A percentile compares a stretch with the other conserved stretches of the same genome.
Conservation (phyloP, 306 rosid species). For the Cicer bijugum region DNA sequence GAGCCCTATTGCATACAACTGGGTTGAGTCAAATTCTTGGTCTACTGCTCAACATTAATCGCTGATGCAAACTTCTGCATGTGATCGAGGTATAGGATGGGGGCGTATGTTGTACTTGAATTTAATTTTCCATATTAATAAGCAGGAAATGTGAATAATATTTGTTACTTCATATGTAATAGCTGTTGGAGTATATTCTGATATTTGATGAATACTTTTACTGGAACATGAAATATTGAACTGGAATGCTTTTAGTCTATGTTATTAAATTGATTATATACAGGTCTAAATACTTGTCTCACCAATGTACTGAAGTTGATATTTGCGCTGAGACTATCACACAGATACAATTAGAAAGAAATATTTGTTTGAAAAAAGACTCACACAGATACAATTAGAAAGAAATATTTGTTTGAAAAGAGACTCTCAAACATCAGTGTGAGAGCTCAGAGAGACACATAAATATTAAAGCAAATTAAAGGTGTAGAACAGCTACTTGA, state of each 20-base stretch:
- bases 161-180: background rate
- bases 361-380: no score
- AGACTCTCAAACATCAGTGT: no score
- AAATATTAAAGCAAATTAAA: no score
- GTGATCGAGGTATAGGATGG: conserved; percentile 15
- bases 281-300: no score
- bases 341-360: no score
- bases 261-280: background rate
- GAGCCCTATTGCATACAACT: conserved; percentile 83
- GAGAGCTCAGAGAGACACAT: no score
- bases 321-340: no score
- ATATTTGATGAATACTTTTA: background rate
- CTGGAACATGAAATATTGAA: background rate
- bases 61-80: conserved; percentile 18
- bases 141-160: conserved; percentile 19
- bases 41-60: conserved; percentile 58
- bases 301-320: no score
- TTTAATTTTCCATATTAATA: background rate
- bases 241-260: background rate
- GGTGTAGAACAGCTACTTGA: no score
- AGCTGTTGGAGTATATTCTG: conserved; percentile 9
- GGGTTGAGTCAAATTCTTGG: conserved; percentile 89
- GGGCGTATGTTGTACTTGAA: background rate
- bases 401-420: no score
- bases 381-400: no score